Conservation (phyloP, 805 yeast species). For the Candida khao-thaluensis region DNA sequence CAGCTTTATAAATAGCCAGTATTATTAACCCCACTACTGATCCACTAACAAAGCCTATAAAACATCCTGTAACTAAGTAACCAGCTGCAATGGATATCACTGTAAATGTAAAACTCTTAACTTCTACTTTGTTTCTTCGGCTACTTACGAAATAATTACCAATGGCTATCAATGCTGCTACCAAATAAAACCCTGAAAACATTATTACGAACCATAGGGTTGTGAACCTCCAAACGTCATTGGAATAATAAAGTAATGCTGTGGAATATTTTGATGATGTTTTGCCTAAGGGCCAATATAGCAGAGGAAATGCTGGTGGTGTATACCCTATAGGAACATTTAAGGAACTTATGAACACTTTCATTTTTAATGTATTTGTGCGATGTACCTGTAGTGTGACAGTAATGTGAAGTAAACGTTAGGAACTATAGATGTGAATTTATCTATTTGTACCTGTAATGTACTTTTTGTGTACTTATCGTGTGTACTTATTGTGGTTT, state of each 20-base stretch:
- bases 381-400: neutral
- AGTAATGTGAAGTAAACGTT: too few species aligned
- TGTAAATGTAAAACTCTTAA: slow-evolving; percentile 19
- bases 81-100: slow-evolving; percentile 7
- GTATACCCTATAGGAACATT: slow-evolving; percentile 79
- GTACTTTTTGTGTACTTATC: too few species aligned
- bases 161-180: slow-evolving; percentile 63
- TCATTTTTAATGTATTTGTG: too few species aligned
- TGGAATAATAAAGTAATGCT: slow-evolving; percentile 63
- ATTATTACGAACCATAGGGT: slow-evolving; percentile 77
- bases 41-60: slow-evolving; percentile 71
- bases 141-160: slow-evolving; percentile 20
- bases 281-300: slow-evolving; percentile 64
- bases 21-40: slow-evolving; percentile 73
- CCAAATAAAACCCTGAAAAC: slow-evolving; percentile 57
- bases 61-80: slow-evolving; percentile 55
- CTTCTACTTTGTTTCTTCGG: slow-evolving; percentile 4
- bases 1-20: slow-evolving; percentile 75
- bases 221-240: slow-evolving; percentile 82
- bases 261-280: slow-evolving; percentile 38
- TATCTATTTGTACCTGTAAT: too few species aligned
- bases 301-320: slow-evolving; percentile 77
- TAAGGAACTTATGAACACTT: slow-evolving; percentile 33
- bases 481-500: too few species aligned
- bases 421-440: too few species aligned